These are phyloP conservation scores for Castanea mollissima DNA, from an alignment of 306 rosid genomes.

Conservation along the genomic window DNA sequence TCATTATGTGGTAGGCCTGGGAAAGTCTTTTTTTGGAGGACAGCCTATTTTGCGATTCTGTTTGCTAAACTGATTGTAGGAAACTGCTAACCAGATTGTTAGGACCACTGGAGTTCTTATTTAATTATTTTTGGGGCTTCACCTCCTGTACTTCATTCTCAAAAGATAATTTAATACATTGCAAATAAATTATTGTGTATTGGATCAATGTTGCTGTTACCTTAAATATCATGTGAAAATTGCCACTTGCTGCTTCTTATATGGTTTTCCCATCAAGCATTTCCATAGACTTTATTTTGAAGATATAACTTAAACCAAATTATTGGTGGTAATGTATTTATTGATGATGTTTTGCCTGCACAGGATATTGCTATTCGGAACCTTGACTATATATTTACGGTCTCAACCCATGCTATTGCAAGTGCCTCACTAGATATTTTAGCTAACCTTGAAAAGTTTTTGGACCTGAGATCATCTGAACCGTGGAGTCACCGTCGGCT, in stretches of 20 bases:
- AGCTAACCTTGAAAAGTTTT: constrained; percentile 66
- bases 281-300: not conserved
- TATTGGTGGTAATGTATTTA: not conserved
- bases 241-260: not conserved
- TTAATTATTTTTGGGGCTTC: not conserved
- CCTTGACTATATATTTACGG: constrained; percentile 72
- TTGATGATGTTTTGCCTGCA: constrained; percentile 2
- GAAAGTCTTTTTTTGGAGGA: not conserved
- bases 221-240: not conserved
- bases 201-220: not conserved
- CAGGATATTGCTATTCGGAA: constrained; percentile 90
- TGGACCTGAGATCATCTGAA: constrained; percentile 84
- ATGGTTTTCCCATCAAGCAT: not conserved
- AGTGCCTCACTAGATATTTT: constrained; percentile 66
- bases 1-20: not conserved
- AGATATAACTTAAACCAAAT: not conserved
- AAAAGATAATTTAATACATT: not conserved
- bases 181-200: not conserved
- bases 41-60: not conserved
- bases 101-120: not conserved
- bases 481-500: constrained; percentile 84
- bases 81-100: not conserved
- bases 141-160: not conserved
- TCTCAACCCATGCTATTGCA: constrained; percentile 69
- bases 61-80: not conserved